Evolutionary conservation across 768 basidiomycete species (phyloP).

Genomic region (Boletellus ananas): DNA sequence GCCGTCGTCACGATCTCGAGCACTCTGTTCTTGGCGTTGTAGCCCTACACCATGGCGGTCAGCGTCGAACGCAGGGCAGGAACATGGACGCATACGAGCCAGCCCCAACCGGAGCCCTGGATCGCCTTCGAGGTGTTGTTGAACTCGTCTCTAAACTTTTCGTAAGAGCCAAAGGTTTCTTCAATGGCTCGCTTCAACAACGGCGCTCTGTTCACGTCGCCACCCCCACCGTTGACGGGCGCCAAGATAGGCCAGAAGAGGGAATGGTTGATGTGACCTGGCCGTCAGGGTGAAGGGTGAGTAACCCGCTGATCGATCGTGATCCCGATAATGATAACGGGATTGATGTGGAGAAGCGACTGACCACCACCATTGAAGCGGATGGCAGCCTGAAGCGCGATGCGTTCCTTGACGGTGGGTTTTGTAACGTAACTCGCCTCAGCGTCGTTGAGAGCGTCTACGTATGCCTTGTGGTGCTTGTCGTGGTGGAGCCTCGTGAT

Average conservation of each 20-base stretch:
- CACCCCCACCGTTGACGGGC: conserved; percentile 57
- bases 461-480: conserved; percentile 95
- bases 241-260: conserved; percentile 96
- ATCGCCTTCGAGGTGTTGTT: conserved; percentile 82
- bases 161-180: conserved; percentile 63
- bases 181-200: conserved; percentile 64
- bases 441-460: conserved; percentile 87
- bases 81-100: conserved; percentile 64
- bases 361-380: conserved; percentile 96
- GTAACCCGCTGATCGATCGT: not conserved
- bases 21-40: conserved; percentile 58
- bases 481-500: conserved; percentile 95
- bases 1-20: conserved; percentile 89
- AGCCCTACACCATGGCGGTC: conserved; percentile 47
- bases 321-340: conserved; percentile 15
- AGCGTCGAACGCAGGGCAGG: not conserved
- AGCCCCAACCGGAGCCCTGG: conserved; percentile 95
- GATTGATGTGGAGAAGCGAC: conserved; percentile 23
- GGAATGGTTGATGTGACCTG: conserved; percentile 88
- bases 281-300: not conserved
- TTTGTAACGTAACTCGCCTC: conserved; percentile 72
- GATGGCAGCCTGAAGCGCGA: conserved; percentile 85
- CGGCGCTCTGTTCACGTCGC: conserved; percentile 58
- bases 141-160: conserved; percentile 73
- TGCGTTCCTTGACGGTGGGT: conserved; percentile 68